These are phyloP conservation scores for Magnolia officinalis DNA, from an alignment of 164 flowering plant species.

Conservation along the genomic window DNA sequence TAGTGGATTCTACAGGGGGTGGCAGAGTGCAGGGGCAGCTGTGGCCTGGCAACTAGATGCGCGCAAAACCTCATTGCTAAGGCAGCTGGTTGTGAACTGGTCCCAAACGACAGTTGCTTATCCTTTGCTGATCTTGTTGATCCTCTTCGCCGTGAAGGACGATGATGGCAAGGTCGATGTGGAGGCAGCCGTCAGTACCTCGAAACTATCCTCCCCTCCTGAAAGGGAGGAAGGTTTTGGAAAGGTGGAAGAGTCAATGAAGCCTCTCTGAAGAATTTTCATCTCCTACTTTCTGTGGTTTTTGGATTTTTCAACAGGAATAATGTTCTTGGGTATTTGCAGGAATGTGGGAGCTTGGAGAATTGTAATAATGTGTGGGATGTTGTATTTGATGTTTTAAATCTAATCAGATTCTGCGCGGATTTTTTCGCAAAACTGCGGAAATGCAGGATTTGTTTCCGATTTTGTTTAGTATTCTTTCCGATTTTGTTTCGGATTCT, in stretches of 20 bases:
- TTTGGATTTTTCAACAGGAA: neutral
- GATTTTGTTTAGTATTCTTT: no score
- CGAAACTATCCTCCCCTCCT: constrained; percentile 3
- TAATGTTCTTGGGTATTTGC: neutral
- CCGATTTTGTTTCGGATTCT: no score
- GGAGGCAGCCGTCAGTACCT: constrained; percentile 1
- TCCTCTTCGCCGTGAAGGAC: constrained; percentile 65
- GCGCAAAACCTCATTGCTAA: constrained; percentile 43
- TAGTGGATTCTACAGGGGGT: constrained; percentile 84
- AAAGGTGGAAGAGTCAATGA: neutral
- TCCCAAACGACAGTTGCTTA: constrained; percentile 62
- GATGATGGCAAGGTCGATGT: constrained; percentile 23
- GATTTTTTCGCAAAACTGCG: no score
- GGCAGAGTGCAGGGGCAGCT: constrained; percentile 93
- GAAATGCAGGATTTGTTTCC: no score
- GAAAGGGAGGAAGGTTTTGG: neutral
- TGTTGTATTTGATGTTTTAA: no score
- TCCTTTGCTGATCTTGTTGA: constrained; percentile 60
- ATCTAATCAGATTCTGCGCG: no score
- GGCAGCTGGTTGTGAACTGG: constrained; percentile 72
- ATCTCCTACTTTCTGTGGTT: neutral
- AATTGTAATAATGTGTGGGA: no score
- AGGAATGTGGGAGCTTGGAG: no score
- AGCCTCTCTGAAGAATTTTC: neutral
- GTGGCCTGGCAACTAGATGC: constrained; percentile 89